phyloP scores from a whole-genome alignment of 1,284 basidiomycete genomes.

The Moniliophthora roreri region DNA sequence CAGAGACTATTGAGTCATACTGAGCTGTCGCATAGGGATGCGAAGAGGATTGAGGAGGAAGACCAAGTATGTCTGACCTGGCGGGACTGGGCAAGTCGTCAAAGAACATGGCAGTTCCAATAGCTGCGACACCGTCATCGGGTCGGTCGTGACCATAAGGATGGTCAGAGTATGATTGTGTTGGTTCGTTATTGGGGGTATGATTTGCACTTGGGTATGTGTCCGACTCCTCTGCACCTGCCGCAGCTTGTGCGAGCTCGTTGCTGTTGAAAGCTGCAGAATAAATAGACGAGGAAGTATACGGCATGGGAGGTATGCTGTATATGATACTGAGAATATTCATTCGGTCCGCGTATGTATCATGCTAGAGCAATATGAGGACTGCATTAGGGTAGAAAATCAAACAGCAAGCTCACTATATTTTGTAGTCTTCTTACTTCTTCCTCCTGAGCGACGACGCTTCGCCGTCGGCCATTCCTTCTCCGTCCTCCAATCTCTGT shows the following conservation, averaged over 20 bases:
- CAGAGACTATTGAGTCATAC: slow-evolving; percentile 33
- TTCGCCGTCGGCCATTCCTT: slow-evolving; percentile 62
- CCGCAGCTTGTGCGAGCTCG: background rate
- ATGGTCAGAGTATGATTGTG: slow-evolving; percentile 32
- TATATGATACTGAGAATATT: slow-evolving; percentile 85
- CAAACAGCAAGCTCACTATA: slow-evolving; percentile 58
- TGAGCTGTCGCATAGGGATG: slow-evolving; percentile 34
- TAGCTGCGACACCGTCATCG: slow-evolving; percentile 43
- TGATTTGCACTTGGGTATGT: slow-evolving; percentile 27
- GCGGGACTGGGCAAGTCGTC: slow-evolving; percentile 42
- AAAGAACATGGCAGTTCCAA: slow-evolving; percentile 45
- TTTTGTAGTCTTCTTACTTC: slow-evolving; percentile 78
- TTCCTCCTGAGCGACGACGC: slow-evolving; percentile 82
- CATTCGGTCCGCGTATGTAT: slow-evolving; percentile 87
- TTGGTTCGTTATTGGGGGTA: slow-evolving; percentile 30
- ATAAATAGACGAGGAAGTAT: slow-evolving; percentile 57
- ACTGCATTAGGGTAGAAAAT: slow-evolving; percentile 9
- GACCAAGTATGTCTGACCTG: slow-evolving; percentile 24
- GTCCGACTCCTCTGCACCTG: background rate
- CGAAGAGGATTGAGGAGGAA: slow-evolving; percentile 12
- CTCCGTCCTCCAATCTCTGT: slow-evolving; percentile 52
- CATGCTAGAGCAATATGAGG: slow-evolving; percentile 53
- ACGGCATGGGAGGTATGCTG: slow-evolving; percentile 72
- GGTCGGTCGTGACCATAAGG: slow-evolving; percentile 26
- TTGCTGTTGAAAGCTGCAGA: slow-evolving; percentile 38